Evolutionary conservation across 495 filamentous ascomycete species (phyloP), one percentile per base, ranked within the genome.

Genomic region (Neurospora cerealis): DNA sequence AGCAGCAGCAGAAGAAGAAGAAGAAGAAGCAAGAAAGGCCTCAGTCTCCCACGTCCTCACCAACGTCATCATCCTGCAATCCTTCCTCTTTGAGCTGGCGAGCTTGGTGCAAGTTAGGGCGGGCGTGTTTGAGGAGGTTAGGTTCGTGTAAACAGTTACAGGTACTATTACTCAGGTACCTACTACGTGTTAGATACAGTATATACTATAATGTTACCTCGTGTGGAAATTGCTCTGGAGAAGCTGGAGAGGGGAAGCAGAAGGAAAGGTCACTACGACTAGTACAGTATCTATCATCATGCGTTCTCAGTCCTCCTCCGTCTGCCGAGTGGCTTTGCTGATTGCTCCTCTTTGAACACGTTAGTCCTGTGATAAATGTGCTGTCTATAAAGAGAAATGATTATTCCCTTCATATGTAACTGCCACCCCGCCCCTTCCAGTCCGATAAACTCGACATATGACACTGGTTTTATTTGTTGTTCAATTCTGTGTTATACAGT

Each of bases 41-140:
- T 95, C 90, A 19, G 87, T 99, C 6, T 93, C 92, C 70, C 94
- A 98, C 80, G 87, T 98, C 3, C 83, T 99, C 71, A 98, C 96
- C 7, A 93, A 93, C 77, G 87, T 89, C 28, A 87, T 92, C 66
- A 85, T 93, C 71, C 83, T 92, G 75, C 91, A 93, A 80, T 93
- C 96, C 75, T 99, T 99, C 80, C 81, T 97, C 7, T 84, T 98
- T 60, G 96, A 99, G 83, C 80, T 98, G 42, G 91, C 93, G 4
- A 95, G 95, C 10, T 81, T 97, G 77, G 87, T 97, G 71, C 93
- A 98, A 78, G 91, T 94, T 13, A 86, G 96, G 71, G 93, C 93
- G 3, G 92, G 91, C 70, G 77, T 98, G 46, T 97, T 98, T 83
- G 90, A 89, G 48, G 96, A 99, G 81, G 92, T 97, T 11, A 89